Evolutionary conservation across 2,329 filamentous ascomycete genomes (phyloP).

Genomic region (Aureobasidium sp.): DNA sequence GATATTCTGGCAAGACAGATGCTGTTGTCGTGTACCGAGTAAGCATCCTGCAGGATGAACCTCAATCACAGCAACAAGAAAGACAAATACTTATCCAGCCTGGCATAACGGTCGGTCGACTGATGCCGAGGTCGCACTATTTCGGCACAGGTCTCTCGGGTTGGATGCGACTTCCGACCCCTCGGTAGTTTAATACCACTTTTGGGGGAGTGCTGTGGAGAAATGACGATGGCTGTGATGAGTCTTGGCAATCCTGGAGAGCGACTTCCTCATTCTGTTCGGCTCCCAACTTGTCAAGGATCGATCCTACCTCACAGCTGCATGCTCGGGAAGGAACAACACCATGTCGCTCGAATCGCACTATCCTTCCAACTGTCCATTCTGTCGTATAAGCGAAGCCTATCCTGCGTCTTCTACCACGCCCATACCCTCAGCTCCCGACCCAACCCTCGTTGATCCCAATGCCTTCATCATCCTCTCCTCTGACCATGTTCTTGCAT

Average conservation of each 20-base stretch:
- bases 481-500: conserved; percentile 69
- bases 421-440: conserved; percentile 24
- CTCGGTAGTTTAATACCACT: background rate
- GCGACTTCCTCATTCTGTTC: background rate
- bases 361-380: conserved; percentile 44
- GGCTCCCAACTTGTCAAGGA: background rate
- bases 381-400: conserved; percentile 48
- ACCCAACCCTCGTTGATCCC: conserved; percentile 25
- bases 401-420: conserved; percentile 33
- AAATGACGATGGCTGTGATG: background rate
- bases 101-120: background rate
- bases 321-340: background rate
- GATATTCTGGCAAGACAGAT: background rate
- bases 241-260: background rate
- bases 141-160: background rate
- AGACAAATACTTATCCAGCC: background rate
- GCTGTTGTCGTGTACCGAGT: background rate
- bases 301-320: background rate
- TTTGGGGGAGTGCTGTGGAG: background rate
- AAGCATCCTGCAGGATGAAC: background rate
- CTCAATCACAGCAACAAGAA: background rate
- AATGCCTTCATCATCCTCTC: conserved; percentile 60
- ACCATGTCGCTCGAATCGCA: conserved; percentile 17
- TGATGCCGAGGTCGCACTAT: background rate
- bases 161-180: background rate